Evolutionary conservation across 2,329 filamentous ascomycete genomes (phyloP).

Genomic region (Venturia carpophila): DNA sequence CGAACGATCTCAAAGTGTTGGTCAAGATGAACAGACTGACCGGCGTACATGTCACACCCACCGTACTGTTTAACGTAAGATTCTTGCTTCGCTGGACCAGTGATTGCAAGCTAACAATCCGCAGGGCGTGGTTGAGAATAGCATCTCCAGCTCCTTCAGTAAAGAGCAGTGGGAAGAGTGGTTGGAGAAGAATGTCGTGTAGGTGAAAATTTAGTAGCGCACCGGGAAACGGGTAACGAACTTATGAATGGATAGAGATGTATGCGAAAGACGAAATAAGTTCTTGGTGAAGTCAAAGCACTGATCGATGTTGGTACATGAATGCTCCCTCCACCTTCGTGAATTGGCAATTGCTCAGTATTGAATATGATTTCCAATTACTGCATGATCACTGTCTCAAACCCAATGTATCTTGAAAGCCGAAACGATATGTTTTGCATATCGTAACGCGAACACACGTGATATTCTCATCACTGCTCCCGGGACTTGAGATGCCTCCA

Average conservation of each 20-base stretch:
- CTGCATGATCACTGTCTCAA: background rate
- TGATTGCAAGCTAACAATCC: conserved; percentile 20
- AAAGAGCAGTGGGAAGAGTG: conserved; percentile 79
- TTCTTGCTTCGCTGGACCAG: background rate
- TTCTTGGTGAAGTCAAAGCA: conserved; percentile 10
- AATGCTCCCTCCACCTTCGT: background rate
- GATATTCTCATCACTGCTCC: background rate
- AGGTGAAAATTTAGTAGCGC: background rate
- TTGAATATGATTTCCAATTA: background rate
- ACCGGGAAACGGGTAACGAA: background rate
- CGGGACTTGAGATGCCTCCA: background rate
- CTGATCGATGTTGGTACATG: background rate
- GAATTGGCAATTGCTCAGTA: background rate
- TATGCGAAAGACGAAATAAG: background rate
- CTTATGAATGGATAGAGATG: background rate
- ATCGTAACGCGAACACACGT: background rate
- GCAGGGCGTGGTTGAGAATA: conserved; percentile 61
- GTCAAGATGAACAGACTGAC: conserved; percentile 55
- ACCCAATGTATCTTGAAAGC: background rate
- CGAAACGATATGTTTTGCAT: background rate
- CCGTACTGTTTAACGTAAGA: conserved; percentile 69
- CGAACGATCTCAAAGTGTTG: conserved; percentile 33
- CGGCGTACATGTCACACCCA: conserved; percentile 85
- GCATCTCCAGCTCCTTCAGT: conserved; percentile 72
- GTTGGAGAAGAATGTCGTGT: conserved; percentile 56